phyloP scores from a whole-genome alignment of 2,329 filamentous ascomycete genomes.

The Lecanicillium sp. region DNA sequence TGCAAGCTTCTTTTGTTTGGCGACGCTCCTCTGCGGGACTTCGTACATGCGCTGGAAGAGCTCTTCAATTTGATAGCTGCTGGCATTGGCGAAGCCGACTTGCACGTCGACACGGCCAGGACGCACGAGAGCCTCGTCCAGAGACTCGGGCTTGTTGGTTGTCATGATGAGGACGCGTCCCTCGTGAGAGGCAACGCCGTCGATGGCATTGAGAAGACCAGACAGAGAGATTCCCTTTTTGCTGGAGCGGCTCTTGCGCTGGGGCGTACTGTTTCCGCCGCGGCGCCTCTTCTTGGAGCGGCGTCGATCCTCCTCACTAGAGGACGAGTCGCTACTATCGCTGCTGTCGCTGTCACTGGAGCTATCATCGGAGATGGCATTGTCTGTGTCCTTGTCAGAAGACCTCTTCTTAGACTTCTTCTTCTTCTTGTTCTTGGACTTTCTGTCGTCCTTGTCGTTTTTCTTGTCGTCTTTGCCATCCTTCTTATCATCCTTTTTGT shows the following conservation, averaged over 20 bases:
- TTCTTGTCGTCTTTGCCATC: slow-evolving; percentile 31
- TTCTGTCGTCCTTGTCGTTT: slow-evolving; percentile 29
- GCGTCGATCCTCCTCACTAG: slow-evolving; percentile 12
- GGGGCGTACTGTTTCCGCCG: slow-evolving; percentile 9
- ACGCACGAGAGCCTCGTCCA: slow-evolving; percentile 67
- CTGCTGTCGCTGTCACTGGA: slow-evolving; percentile 14
- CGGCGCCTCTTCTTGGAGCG: slow-evolving; percentile 9
- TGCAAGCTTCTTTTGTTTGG: slow-evolving; percentile 8
- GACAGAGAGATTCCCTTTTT: slow-evolving; percentile 59
- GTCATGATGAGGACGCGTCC: slow-evolving; percentile 77
- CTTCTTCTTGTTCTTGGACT: slow-evolving; percentile 25
- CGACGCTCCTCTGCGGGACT: not conserved
- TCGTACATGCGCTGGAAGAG: slow-evolving; percentile 57
- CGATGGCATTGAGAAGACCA: slow-evolving; percentile 75
- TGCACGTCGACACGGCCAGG: slow-evolving; percentile 67
- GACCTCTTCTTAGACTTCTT: slow-evolving; percentile 13
- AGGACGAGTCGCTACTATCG: slow-evolving; percentile 16
- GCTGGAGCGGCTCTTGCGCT: slow-evolving; percentile 10
- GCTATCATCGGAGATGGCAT: not conserved
- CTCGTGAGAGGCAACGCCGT: slow-evolving; percentile 73
- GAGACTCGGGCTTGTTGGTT: slow-evolving; percentile 65
- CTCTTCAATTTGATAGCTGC: slow-evolving; percentile 43
- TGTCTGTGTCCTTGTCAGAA: not conserved
- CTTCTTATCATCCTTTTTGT: slow-evolving; percentile 13
- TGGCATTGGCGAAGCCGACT: slow-evolving; percentile 55